Evolutionary conservation across 164 flowering plant species (phyloP), one percentile per base, ranked within the genome.

Genomic region (Vitis labrusca): DNA sequence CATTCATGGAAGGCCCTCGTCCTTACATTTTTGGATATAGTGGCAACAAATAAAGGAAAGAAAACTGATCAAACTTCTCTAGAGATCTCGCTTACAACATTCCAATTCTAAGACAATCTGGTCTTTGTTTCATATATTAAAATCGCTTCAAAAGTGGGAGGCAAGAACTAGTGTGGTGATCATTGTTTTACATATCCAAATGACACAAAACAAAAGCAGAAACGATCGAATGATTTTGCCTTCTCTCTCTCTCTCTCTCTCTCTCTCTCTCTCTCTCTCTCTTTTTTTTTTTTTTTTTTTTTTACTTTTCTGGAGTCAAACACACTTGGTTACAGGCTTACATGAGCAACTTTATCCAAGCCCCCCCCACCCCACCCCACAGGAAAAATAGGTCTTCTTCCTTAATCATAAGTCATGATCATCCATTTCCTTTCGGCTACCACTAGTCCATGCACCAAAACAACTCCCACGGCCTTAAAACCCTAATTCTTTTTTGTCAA

Each of bases 351-450:
- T 72, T 67, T 64, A 56, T n/a, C 67, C 27, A 23, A 23, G 27
- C 27, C 27, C 27, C 27, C 27, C 27, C 27, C 27, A 66, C 68
- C 61, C 27, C 64, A 23, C 27, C 27, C 73, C 73, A 51, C 52
- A 70, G 55, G 32, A 55, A 63, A 68, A 67, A 49, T 17, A 64
- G 65, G 67, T 72, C 78, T 68, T 73, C 80, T 48, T 57, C 64
- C 79, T 65, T 77, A 69, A 82, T 82, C 73, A 79, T 75, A 73
- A 56, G 63, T 63, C 71, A 76, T 77, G 61, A 79, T 77, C 51
- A 50, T 68, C 29, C 54, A 47, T 66, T 74, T 64, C 48, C 80
- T 79, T 82, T 82, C 83, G 85, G 85, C 64, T 67, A 71, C 82
- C 85, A 82, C 81, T 82, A 75, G 47, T 47, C 73, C 58, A 55